Base-by-base conservation (phyloP, 176 grass and related monocot genomes). In the Oryza glaberrima region DNA sequence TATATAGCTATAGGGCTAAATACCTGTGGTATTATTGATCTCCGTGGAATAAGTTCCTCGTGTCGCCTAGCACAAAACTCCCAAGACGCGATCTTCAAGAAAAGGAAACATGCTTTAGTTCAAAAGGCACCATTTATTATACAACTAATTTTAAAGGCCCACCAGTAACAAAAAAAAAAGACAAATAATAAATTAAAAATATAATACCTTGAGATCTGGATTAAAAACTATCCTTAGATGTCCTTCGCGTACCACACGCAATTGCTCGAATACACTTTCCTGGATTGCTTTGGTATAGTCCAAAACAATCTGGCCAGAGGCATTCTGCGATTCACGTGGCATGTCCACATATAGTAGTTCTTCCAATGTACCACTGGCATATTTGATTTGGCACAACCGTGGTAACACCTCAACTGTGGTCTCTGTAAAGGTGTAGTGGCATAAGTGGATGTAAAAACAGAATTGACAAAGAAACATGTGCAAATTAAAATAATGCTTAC, bases 151-250 rank as follows among this genome's bases (percentile, higher is more conserved):
- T 69, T 46, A n/a, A 30, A 74, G 38, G 26, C 70, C 9, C 11
- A 38, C 16, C n/a, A 35, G 32, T 70, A 15, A 77, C 14, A 43
- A n/a, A 40, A 40, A 43, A 36, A 36, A 43, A 84, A 15, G 67
- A 74, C 36, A 63, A 81, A 67, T 48, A n/a, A 11, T 67, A 82
- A 71, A 54, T 14, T 20, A 40, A 64, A 43, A 20, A 48, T 12
- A 41, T 9, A 81, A 83, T 90, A 96, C 96, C 92, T 99, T 99
- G 78, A 99, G 84, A 86, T 99, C 96, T 46, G 94, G 82, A 91
- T 98, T 98, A 81, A 99, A 99, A 89, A 99, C 96, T 83, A 99
- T 92, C 85, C 93, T 86, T 67, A 99, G 86, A 87, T 99, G 96
- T 5, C 96, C 96, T 79, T 99, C 96, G 68, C 96, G 91, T 61